Percentiles rank a stretch among this genome's conserved stretches.
These are phyloP conservation scores for Choiromyces venosus DNA, from an alignment of 495 filamentous ascomycete genomes.

Conservation along the genomic window DNA sequence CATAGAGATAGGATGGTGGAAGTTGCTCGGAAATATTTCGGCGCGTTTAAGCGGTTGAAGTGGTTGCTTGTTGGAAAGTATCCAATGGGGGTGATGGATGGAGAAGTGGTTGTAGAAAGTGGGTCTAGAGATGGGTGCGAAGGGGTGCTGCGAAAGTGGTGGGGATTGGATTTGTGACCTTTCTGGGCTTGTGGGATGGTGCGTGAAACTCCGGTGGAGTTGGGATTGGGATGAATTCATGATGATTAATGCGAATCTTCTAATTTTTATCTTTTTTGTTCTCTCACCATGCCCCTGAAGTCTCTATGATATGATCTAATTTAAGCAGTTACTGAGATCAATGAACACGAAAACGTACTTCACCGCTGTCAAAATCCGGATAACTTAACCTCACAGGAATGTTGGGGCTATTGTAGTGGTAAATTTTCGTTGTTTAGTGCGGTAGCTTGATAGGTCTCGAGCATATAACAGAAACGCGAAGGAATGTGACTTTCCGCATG, in stretches of 20 bases:
- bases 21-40: neutral
- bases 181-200: neutral
- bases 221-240: neutral
- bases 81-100: neutral
- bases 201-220: neutral
- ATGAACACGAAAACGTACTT: neutral
- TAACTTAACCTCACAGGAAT: neutral
- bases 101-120: neutral
- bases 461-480: neutral
- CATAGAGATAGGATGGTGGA: slow-evolving; percentile 5
- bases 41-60: neutral
- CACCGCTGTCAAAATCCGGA: neutral
- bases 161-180: neutral
- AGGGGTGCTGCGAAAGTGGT: neutral
- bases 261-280: neutral
- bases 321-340: neutral
- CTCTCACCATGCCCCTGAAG: neutral
- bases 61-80: neutral
- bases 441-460: neutral
- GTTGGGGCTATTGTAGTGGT: neutral
- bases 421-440: neutral
- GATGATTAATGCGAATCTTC: neutral
- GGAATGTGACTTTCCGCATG: neutral
- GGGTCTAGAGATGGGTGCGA: neutral
- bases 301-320: neutral